Evolutionary conservation across 805 yeast genomes (phyloP), one percentile per base, ranked within the genome.

Genomic region (Schwanniomyces polymorphus): DNA sequence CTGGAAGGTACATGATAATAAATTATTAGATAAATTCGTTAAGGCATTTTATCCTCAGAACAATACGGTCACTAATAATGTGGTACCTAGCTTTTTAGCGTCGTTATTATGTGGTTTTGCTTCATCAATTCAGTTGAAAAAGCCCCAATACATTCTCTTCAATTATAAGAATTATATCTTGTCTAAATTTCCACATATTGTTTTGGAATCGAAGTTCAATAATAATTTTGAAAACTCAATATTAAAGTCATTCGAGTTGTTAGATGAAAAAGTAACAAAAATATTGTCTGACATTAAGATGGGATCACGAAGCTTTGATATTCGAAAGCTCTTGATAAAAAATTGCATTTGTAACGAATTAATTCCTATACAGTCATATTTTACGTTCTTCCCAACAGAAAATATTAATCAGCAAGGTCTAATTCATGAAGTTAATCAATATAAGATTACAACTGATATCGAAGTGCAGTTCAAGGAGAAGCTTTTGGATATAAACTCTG

Each of bases 81-180:
- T 59, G 6, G 48, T 58, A 2, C 46, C 44, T 14, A 62, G 60
- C 33, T 46, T 68, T 16, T 48, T 67, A 8, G 39, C 43, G 6
- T 40, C 58, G 1, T 48, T 59, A n/a, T 58, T 68, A 27, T 52
- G 42, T 12, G 67, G 67, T 1, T 43, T 56, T 14, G 48, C 53
- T 4, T 44, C 48, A 12, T 58, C 64, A 0, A 41, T 59, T 4
- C 25, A 27, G 23, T 56, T 59, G 39, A 52, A 56, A n/a, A 64
- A 59, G 14, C 49, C 56, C 6, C 48, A 56, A 3, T 66, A 58
- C 44, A 56, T 68, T 12, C 42, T 56, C 6, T 63, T 61, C 53
- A 70, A 68, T 51, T 71, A 73, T 71, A 56, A 59, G 38, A 71
- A 62, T 45, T 73, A 63, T 47, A 55, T 73, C 5, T 52, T 64